These are phyloP conservation scores for Plasmodium reichenowi DNA, from an alignment of 169 alveolate species.

Conservation along the genomic window DNA sequence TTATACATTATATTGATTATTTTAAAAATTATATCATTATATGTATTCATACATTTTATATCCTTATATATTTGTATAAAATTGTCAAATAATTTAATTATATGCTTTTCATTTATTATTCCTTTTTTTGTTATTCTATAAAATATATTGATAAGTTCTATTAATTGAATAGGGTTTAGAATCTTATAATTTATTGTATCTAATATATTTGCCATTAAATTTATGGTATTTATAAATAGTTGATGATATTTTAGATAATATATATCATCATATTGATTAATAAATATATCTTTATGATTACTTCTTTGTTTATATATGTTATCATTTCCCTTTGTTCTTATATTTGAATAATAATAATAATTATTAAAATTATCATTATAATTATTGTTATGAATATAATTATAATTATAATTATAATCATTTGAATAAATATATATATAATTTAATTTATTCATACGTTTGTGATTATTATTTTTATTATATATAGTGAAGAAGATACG, in stretches of 20 bases:
- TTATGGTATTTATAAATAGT: conserved; percentile 24
- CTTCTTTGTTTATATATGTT: neutral
- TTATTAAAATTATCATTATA: neutral
- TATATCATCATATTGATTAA: conserved; percentile 37
- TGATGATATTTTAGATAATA: conserved; percentile 53
- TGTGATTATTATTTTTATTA: conserved; percentile 10
- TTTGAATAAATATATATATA: conserved; percentile 34
- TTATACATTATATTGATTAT: conserved; percentile 48
- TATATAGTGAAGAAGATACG: conserved; percentile 34
- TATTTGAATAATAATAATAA: neutral
- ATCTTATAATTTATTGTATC: conserved; percentile 14
- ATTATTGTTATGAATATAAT: conserved; percentile 13
- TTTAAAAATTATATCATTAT: conserved; percentile 8
- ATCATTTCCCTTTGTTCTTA: neutral
- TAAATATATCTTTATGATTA: conserved; percentile 5
- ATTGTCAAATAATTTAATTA: conserved; percentile 11
- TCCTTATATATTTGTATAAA: neutral
- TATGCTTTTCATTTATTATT: conserved; percentile 27
- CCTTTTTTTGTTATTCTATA: conserved; percentile 34
- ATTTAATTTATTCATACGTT: conserved; percentile 24
- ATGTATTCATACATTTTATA: neutral
- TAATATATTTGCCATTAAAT: conserved; percentile 9
- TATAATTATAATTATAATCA: conserved; percentile 15
- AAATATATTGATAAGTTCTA: conserved; percentile 4
- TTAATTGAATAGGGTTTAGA: conserved; percentile 13